Percentiles rank a stretch among this genome's conserved stretches.
Evolutionary conservation across 2,329 filamentous ascomycete genomes (phyloP).

Genomic region (Dactylella cylindrospora): DNA sequence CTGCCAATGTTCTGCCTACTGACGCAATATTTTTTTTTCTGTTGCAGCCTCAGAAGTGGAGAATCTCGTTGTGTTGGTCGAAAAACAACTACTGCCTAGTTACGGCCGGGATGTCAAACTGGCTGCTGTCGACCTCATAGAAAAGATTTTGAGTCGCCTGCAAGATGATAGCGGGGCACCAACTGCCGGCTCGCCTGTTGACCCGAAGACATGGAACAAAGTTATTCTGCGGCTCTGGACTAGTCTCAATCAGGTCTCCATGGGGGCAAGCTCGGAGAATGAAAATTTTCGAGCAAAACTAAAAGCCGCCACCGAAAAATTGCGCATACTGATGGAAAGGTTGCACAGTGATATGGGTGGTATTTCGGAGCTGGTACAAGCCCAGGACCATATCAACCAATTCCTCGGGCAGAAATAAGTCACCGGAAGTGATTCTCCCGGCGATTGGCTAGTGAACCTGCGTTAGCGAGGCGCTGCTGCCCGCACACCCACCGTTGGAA

Average conservation of each 20-base stretch:
- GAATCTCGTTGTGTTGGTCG: constrained; percentile 34
- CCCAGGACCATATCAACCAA: constrained; percentile 41
- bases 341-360: constrained; percentile 28
- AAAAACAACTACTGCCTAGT: constrained; percentile 43
- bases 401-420: constrained; percentile 41
- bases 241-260: constrained; percentile 41
- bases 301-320: constrained; percentile 42
- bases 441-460: constrained; percentile 40
- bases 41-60: constrained; percentile 41
- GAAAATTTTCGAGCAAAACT: constrained; percentile 42
- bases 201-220: constrained; percentile 45
- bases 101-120: constrained; percentile 40
- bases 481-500: constrained; percentile 31
- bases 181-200: constrained; percentile 42
- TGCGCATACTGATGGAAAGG: constrained; percentile 37
- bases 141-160: constrained; percentile 42
- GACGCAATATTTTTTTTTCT: constrained; percentile 33
- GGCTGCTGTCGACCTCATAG: constrained; percentile 39
- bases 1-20: constrained; percentile 27
- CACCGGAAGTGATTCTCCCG: constrained; percentile 31
- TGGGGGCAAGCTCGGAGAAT: constrained; percentile 44
- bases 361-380: constrained; percentile 27
- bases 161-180: constrained; percentile 42
- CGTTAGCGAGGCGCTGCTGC: constrained; percentile 43
- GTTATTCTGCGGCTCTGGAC: constrained; percentile 43